Evolutionary conservation across 2,329 filamentous ascomycete species (phyloP).

Genomic region (Aspergillus ustus): DNA sequence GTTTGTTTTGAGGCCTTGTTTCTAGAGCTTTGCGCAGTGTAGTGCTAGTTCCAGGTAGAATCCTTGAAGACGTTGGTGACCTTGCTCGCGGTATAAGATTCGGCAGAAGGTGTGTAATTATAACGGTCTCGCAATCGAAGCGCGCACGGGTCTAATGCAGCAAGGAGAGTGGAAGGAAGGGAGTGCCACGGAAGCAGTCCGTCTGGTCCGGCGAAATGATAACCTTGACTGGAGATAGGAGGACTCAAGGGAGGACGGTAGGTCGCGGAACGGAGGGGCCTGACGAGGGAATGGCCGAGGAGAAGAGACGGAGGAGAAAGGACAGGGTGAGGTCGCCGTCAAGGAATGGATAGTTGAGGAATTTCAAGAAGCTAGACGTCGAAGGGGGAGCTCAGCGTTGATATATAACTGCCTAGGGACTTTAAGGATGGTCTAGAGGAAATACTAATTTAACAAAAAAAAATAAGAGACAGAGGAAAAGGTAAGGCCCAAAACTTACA

Average conservation of each 20-base stretch:
- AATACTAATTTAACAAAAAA: conserved; percentile 20
- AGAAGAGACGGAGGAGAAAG: conserved; percentile 22
- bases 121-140: conserved; percentile 23
- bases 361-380: conserved; percentile 28
- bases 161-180: conserved; percentile 40
- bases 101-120: conserved; percentile 22
- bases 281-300: conserved; percentile 21
- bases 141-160: conserved; percentile 33
- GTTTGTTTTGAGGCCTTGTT: conserved; percentile 17
- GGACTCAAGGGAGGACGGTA: conserved; percentile 27
- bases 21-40: conserved; percentile 1
- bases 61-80: neutral
- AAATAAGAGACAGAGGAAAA: conserved; percentile 18
- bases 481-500: conserved; percentile 13
- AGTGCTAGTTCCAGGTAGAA: neutral
- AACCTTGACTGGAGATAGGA: conserved; percentile 25
- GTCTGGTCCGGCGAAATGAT: conserved; percentile 25
- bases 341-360: conserved; percentile 30
- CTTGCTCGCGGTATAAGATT: neutral
- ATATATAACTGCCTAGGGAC: conserved; percentile 34
- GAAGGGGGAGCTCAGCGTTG: conserved; percentile 38
- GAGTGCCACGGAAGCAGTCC: conserved; percentile 29
- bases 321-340: conserved; percentile 25
- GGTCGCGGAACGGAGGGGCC: conserved; percentile 27
- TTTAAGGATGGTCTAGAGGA: conserved; percentile 13